These are phyloP conservation scores for Lactarius hengduanensis DNA, from an alignment of 768 basidiomycete genomes.

Conservation along the genomic window DNA sequence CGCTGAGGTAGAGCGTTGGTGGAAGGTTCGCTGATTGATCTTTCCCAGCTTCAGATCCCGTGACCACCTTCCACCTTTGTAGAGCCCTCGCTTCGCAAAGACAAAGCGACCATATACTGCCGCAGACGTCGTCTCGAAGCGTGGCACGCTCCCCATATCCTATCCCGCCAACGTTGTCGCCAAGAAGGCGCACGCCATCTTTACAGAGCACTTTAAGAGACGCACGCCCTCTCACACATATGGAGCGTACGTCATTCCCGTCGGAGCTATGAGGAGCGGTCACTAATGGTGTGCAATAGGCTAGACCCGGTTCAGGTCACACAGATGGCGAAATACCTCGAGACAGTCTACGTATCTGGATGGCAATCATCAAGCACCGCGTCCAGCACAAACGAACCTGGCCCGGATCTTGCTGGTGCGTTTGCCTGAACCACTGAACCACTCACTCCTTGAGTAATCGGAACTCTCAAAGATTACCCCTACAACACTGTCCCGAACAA, in stretches of 20 bases:
- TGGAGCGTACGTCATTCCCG: constrained; percentile 79
- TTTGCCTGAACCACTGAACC: constrained; percentile 1
- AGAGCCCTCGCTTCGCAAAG: constrained; percentile 85
- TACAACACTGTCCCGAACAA: constrained; percentile 99
- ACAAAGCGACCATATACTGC: constrained; percentile 93
- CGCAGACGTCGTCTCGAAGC: constrained; percentile 88
- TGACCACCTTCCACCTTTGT: constrained; percentile 9
- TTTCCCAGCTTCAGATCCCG: constrained; percentile 2
- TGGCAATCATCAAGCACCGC: constrained; percentile 96
- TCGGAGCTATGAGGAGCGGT: neutral
- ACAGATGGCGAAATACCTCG: constrained; percentile 98
- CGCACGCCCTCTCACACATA: constrained; percentile 93
- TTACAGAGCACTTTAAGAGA: constrained; percentile 72
- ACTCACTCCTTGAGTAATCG: constrained; percentile 6
- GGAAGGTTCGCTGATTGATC: constrained; percentile 59
- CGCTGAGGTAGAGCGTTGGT: constrained; percentile 84
- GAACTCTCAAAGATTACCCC: constrained; percentile 71
- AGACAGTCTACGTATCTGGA: constrained; percentile 98
- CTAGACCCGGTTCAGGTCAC: constrained; percentile 97
- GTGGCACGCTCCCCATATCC: constrained; percentile 79
- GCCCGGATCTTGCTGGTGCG: constrained; percentile 94
- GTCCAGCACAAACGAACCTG: constrained; percentile 91
- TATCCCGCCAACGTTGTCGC: constrained; percentile 85
- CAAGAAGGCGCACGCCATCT: constrained; percentile 80
- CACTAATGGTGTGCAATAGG: constrained; percentile 41